phyloP scores from a whole-genome alignment of 2,329 filamentous ascomycete species.

The Ilyonectria sp. region DNA sequence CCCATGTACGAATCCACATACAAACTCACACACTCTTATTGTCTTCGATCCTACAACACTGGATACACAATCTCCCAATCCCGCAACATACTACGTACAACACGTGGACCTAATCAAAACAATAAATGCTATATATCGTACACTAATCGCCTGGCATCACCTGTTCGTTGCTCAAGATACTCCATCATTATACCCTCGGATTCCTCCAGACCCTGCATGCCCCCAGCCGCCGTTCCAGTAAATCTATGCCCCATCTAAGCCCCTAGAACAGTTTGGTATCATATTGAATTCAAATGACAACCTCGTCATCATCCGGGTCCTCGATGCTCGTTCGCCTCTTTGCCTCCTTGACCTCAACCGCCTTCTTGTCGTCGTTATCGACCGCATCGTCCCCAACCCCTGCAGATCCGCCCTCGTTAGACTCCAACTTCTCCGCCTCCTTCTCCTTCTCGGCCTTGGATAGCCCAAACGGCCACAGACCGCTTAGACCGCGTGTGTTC shows the following conservation, averaged over 20 bases:
- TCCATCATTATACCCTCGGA: slow-evolving; percentile 16
- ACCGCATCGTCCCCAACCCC: slow-evolving; percentile 36
- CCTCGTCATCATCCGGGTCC: slow-evolving; percentile 70
- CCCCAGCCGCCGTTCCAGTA: slow-evolving; percentile 4
- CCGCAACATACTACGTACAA: background rate
- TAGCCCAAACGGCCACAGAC: slow-evolving; percentile 72
- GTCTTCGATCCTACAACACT: background rate
- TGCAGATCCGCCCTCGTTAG: slow-evolving; percentile 16
- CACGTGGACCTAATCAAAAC: slow-evolving; percentile 12
- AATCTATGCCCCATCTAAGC: slow-evolving; percentile 32
- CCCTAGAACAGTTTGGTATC: slow-evolving; percentile 41
- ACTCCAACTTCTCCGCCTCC: slow-evolving; percentile 34
- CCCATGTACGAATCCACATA: background rate
- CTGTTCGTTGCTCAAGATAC: slow-evolving; percentile 11
- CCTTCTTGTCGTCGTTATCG: slow-evolving; percentile 53
- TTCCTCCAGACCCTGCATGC: slow-evolving; percentile 16
- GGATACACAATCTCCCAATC: background rate
- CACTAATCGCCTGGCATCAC: slow-evolving; percentile 14
- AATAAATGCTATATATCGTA: slow-evolving; percentile 21
- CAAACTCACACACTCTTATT: background rate
- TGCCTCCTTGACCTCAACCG: slow-evolving; percentile 69
- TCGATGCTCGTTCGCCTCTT: slow-evolving; percentile 71
- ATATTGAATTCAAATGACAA: slow-evolving; percentile 53
- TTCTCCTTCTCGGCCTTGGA: slow-evolving; percentile 55
- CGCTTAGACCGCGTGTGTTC: slow-evolving; percentile 60